Evolutionary conservation across 2,329 filamentous ascomycete species (phyloP).

Genomic region (Penicillium occitanis): DNA sequence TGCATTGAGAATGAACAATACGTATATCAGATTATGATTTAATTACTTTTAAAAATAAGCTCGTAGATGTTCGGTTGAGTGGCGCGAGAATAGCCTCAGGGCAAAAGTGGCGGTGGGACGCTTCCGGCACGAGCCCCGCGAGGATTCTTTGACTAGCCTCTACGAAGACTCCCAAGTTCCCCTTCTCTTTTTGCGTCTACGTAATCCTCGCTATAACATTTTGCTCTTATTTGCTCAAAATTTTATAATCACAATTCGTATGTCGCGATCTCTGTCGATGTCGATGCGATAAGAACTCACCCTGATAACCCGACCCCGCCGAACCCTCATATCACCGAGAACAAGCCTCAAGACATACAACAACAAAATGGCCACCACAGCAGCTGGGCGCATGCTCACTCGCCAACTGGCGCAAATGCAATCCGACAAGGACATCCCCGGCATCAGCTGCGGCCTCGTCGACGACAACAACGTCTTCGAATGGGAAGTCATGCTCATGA

Average conservation of each 20-base stretch:
- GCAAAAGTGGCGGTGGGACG: constrained; percentile 20
- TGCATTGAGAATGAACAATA: constrained; percentile 4
- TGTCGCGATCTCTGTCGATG: not conserved
- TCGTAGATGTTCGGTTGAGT: not conserved
- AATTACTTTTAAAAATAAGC: not conserved
- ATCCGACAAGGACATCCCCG: constrained; percentile 82
- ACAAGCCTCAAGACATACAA: not conserved
- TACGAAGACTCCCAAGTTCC: constrained; percentile 3
- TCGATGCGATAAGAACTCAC: not conserved
- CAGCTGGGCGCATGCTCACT: constrained; percentile 63
- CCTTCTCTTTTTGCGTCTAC: not conserved
- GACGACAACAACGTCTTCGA: constrained; percentile 85
- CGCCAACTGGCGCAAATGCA: constrained; percentile 95
- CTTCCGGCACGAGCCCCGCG: constrained; percentile 18
- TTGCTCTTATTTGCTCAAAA: not conserved
- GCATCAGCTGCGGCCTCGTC: constrained; percentile 88
- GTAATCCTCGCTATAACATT: not conserved
- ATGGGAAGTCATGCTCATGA: constrained; percentile 99
- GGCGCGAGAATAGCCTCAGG: constrained; percentile 20
- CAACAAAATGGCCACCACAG: constrained; percentile 43
- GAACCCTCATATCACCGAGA: not conserved
- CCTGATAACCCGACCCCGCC: not conserved
- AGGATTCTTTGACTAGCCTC: not conserved
- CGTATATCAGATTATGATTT: not conserved
- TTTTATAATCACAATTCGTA: not conserved